Percentiles rank a stretch among this genome's conserved stretches.
Evolutionary conservation across 2,329 filamentous ascomycete genomes (phyloP).

Genomic region (Rugonectria rugulosa): DNA sequence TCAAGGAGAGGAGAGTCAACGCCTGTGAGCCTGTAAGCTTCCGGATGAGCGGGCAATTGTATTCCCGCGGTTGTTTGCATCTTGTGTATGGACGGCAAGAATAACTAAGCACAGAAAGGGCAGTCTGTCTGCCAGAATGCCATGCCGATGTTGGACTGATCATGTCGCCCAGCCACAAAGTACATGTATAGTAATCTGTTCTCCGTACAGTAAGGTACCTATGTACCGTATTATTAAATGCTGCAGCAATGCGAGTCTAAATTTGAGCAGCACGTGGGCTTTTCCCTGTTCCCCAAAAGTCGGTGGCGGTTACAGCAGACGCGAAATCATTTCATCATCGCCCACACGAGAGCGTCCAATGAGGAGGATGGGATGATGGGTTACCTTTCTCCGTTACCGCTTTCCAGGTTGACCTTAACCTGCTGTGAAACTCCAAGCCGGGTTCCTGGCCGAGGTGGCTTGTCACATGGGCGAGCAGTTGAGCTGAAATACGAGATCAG

Average conservation of each 20-base stretch:
- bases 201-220: too few species aligned
- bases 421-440: not conserved
- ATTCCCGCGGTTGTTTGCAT: too few species aligned
- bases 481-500: not conserved
- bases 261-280: slow-evolving; percentile 9
- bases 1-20: not conserved
- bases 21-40: too few species aligned
- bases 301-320: slow-evolving; percentile 9
- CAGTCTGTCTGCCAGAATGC: too few species aligned
- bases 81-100: too few species aligned
- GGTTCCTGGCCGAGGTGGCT: not conserved
- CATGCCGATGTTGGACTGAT: too few species aligned
- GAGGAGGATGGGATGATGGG: not conserved
- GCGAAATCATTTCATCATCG: slow-evolving; percentile 8
- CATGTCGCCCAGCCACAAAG: too few species aligned
- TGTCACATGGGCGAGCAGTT: slow-evolving; percentile 13
- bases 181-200: too few species aligned
- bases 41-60: too few species aligned
- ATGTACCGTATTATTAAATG: too few species aligned
- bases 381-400: not conserved
- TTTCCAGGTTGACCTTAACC: not conserved
- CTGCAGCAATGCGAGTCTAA: too few species aligned
- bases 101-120: too few species aligned
- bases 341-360: slow-evolving; percentile 13
- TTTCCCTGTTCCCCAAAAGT: not conserved